Evolutionary conservation across 345 rosid genomes (phyloP), one percentile per base, ranked within the genome.

Genomic region (Dipteronia sinensis): DNA sequence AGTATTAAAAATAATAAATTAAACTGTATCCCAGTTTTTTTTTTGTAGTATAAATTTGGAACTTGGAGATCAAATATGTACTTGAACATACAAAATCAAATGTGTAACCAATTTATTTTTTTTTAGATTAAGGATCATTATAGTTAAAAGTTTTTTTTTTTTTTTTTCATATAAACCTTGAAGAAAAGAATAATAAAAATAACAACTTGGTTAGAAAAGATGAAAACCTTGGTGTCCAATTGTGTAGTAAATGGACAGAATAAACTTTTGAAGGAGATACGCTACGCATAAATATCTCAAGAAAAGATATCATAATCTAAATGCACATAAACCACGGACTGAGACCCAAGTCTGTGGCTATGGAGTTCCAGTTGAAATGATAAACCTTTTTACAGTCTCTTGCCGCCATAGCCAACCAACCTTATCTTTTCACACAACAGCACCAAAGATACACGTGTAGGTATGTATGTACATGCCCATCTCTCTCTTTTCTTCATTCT

Each of bases 361-460:
- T 65, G 78, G 65, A 31, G 77, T 10, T 55, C 4, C 46, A 19
- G n/a, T 34, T 47, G 31, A 74, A 49, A 46, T 74, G 70, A 74
- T 74, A 20, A 55, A 31, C 66, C 69, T 73, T 15, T 38, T 20
- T 16, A 27, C 70, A 5, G 44, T 17, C 6, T 27, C 62, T 65
- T 29, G 70, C 62, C 70, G 10, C 53, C 16, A 42, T 42, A 42
- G 59, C 74, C 74, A 23, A 11, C 15, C 27, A 34, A 34, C 55
- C 53, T 53, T 53, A 66, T 65, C 53, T 51, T 66, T 23, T 31
- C 46, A 42, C 2, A 27, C 25, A 13, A 5, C 8, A 61, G 40
- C 56, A 61, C 38, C 29, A 64, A 65, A n/a, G 4, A 6, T 20
- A 40, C 13, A 38, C 27, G 9, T 59, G 64, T 42, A 65, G 77